Evolutionary conservation across 768 basidiomycete genomes (phyloP).

Genomic region (Pleurotus giganteus): DNA sequence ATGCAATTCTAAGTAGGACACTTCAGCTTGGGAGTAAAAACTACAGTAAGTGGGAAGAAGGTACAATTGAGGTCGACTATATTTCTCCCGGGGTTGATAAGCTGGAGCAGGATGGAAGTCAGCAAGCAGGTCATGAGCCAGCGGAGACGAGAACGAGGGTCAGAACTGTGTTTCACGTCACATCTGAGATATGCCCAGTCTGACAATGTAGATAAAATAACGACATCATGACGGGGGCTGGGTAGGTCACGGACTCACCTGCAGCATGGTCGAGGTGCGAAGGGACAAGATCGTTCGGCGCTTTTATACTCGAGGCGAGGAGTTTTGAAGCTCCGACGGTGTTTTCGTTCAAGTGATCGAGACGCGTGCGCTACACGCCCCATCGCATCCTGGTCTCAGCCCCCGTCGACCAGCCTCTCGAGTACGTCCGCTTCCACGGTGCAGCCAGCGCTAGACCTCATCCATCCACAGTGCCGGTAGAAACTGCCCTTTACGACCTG

Average conservation of each 20-base stretch:
- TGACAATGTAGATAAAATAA: conserved; percentile 86
- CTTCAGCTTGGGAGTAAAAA: conserved; percentile 17
- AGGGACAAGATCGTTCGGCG: conserved; percentile 2
- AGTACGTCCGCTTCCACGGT: background rate
- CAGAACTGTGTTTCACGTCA: conserved; percentile 46
- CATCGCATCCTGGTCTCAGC: background rate
- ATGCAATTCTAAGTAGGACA: conserved; percentile 29
- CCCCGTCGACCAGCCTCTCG: too few relatives aligned
- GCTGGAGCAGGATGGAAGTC: background rate
- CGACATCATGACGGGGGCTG: conserved; percentile 56
- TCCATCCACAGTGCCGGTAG: conserved; percentile 54
- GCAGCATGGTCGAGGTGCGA: background rate
- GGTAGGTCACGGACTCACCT: background rate
- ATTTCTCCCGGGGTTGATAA: background rate
- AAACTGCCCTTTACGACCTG: conserved; percentile 85
- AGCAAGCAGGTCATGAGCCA: conserved; percentile 13
- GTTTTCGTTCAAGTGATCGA: conserved; percentile 5
- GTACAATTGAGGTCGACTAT: background rate
- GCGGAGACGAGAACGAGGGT: conserved; percentile 17
- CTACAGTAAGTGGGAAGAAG: conserved; percentile 1
- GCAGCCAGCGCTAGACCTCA: background rate
- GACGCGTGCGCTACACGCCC: conserved; percentile 6
- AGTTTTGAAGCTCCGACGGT: conserved; percentile 1
- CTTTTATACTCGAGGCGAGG: background rate
- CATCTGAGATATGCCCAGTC: conserved; percentile 48